These are phyloP conservation scores for Cladorrhinum sp. DNA, from an alignment of 2,329 filamentous ascomycete genomes.

Conservation along the genomic window DNA sequence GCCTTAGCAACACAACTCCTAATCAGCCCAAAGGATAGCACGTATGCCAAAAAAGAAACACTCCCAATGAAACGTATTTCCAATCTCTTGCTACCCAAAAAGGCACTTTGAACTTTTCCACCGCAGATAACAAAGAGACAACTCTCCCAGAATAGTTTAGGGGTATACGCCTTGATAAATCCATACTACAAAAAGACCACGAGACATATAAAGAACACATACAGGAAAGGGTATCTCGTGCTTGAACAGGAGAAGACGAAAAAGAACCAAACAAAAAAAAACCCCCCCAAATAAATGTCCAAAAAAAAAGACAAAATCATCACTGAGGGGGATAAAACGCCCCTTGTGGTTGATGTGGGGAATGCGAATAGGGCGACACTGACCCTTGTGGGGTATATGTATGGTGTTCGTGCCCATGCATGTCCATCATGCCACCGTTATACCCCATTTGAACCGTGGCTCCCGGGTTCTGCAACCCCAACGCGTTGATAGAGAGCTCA, in stretches of 20 bases:
- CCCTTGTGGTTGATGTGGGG: conserved; percentile 38
- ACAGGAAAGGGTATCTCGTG: conserved; percentile 17
- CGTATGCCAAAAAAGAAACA: too few species aligned
- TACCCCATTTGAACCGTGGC: conserved; percentile 32
- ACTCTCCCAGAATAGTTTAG: conserved; percentile 12
- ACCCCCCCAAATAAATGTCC: too few species aligned
- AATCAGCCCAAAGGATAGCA: too few species aligned
- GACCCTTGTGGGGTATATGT: conserved; percentile 42
- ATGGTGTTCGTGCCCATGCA: conserved; percentile 30
- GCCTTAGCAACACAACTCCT: too few species aligned
- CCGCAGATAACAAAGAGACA: not conserved
- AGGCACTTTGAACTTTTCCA: not conserved
- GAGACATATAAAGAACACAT: conserved; percentile 9
- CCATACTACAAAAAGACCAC: not conserved
- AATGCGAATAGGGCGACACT: conserved; percentile 42
- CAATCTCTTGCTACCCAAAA: not conserved
- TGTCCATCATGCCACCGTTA: conserved; percentile 31
- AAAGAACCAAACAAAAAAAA: conserved; percentile 2
- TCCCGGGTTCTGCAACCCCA: conserved; percentile 38
- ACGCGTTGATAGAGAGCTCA: conserved; percentile 32
- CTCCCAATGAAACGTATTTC: not conserved
- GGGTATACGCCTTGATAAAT: not conserved
- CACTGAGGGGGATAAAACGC: conserved; percentile 34
- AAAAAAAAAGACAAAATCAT: not conserved
- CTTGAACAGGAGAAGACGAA: conserved; percentile 4